Evolutionary conservation across 257 asterid genomes (phyloP), one percentile per base, ranked within the genome.

Genomic region (Mitragyna speciosa): DNA sequence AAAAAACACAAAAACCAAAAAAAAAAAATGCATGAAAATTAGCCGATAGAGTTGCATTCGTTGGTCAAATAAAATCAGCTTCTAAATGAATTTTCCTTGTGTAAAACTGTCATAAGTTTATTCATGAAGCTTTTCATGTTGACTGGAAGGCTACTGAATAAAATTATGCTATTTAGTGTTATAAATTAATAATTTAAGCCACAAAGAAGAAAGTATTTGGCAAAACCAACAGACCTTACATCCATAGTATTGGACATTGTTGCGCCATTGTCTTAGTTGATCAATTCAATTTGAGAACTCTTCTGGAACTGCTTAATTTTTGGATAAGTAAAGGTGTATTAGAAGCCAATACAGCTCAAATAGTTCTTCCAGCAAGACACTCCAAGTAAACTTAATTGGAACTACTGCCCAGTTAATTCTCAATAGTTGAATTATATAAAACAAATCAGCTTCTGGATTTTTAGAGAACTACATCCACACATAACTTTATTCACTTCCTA

Each of bases 341-440:
- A 49, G 79, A 86, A 90, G 90, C 83, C 61, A 70, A 45, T 59
- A 88, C 95, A 90, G 93, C 90, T 86, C 87, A 81, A 72, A 54
- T 47, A 72, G 76, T 56, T 63, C 70, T 47, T 64, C 73, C 5
- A 80, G 72, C 81, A 84, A 86, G 87, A 79, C 90, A 90, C 88
- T 82, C 84, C 86, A 88, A 31, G 45, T 41, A 52, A 66, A 45
- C 70, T 65, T 77, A 59, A 83, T 81, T 81, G 82, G 76, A 88
- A 88, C 90, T 30, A 77, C 75, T 77, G 75, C 65, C 65, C 80
- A 70, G 73, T 76, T 81, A 76, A 61, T 77, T 82, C 54, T 39
- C 31, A 7, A 45, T 63, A 68, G 28, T 59, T 68, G 11, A 10
- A 52, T 63, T 75, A 17, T 30, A 77, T 65, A 72, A n/a, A n/a